phyloP scores from a whole-genome alignment of 139 green algal genomes.

The Diplosphaera chodatii region DNA sequence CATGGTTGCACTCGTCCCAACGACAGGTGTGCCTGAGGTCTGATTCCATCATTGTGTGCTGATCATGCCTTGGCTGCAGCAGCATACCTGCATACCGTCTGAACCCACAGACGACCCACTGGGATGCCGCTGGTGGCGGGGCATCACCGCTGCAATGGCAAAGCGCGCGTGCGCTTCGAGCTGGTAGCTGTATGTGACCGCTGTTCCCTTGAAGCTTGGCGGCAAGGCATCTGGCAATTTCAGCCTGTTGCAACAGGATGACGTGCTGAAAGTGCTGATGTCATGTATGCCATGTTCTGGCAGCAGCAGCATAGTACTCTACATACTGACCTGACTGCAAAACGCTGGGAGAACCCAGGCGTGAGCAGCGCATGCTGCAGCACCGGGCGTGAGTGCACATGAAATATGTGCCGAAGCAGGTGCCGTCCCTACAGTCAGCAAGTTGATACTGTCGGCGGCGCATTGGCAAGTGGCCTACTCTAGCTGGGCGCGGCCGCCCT shows the following conservation, averaged over 20 bases:
- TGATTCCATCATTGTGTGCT: no score
- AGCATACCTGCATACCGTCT: neutral
- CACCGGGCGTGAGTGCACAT: neutral
- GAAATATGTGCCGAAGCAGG: neutral
- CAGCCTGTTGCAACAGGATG: no score
- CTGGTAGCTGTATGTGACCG: constrained; percentile 36
- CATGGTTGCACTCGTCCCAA: no score
- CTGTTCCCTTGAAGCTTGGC: constrained; percentile 42
- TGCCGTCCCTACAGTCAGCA: no score
- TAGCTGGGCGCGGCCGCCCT: no score
- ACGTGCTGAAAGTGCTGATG: no score
- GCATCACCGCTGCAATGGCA: neutral
- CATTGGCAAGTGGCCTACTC: no score
- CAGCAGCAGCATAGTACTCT: no score
- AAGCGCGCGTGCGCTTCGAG: constrained; percentile 24
- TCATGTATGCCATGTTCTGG: no score
- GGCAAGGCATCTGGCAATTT: constrained; percentile 36
- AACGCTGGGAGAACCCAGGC: neutral
- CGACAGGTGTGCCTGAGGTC: no score
- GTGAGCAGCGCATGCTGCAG: neutral
- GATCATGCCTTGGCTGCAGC: no score
- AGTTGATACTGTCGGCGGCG: no score
- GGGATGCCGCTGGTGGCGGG: neutral
- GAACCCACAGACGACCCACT: neutral
- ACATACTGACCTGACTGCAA: neutral